Base-by-base conservation (phyloP, 805 yeast genomes). In the Tetrapisispora arboricola region DNA sequence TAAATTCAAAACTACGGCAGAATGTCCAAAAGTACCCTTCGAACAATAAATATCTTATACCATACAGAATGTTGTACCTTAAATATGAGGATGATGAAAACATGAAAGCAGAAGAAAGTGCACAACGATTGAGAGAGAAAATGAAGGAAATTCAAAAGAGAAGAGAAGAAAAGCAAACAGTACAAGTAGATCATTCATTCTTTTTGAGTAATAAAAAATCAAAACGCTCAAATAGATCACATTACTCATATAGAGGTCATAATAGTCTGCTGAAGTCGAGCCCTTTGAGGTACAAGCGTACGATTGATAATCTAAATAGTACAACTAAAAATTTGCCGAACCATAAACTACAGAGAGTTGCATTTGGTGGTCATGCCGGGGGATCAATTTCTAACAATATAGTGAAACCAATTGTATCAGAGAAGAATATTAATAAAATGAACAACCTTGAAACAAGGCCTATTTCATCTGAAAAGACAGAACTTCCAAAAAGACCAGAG, bases 1-100 rank as follows among this genome's bases (percentile, higher is more conserved):
- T 54, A 16, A 44, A 44, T 27, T 32, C 25, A 11, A 42, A 38
- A 21, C n/a, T 58, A 6, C 47, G 41, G 4, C 39, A 39, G 8
- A 41, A 41, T 11, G 16, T 60, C 3, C 42, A 39, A 22, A 53
- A 53, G 36, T 55, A 55, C 35, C 43, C 46, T 2, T 15, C 18
- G 2, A 46, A 44, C 11, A 59, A 50, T 39, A 61, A 55, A 42
- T 65, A 49, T 43, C 56, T 47, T 41, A 41, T 65, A 8, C 69
- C 70, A 0, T 61, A 58, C 16, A 55, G 66, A 39, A 49, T 64
- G 47, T 45, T 67, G 5, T 63, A 58, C 40, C 45, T 58, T 33
- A 55, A 55, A 41, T 61, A 62, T 38, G 53, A 55, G 21, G 49
- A 59, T 25, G 70, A 66, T 24, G 53, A 52, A 8, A 36, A 49